Percentiles rank a stretch among this genome's conserved stretches.
These are phyloP conservation scores for Leccinellum albellum DNA, from an alignment of 768 basidiomycete species.

Conservation along the genomic window DNA sequence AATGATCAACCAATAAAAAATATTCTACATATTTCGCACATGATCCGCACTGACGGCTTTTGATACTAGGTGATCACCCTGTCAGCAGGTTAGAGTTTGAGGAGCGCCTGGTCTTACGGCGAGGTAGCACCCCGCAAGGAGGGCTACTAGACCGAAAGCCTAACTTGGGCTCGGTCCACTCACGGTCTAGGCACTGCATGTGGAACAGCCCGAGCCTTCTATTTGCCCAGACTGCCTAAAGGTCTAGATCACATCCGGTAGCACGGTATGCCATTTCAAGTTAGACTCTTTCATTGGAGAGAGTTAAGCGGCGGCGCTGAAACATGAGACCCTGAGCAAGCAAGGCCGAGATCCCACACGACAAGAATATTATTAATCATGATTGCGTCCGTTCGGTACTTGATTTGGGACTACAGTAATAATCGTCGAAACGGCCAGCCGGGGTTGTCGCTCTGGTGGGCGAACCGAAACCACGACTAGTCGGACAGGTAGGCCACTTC, in stretches of 20 bases:
- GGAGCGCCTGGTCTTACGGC: background rate
- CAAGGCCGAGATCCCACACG: background rate
- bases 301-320: background rate
- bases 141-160: background rate
- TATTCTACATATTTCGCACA: background rate
- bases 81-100: background rate
- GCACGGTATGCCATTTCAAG: background rate
- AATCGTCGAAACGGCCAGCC: background rate
- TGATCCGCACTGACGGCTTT: background rate
- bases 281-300: background rate
- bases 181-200: no score
- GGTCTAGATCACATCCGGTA: background rate
- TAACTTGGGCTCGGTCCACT: background rate
- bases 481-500: background rate
- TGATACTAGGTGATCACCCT: background rate
- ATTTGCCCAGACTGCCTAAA: background rate
- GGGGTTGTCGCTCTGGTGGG: background rate
- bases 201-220: no score
- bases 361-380: background rate
- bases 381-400: background rate
- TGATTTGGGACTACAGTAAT: background rate
- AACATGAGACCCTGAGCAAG: background rate
- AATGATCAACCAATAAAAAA: background rate
- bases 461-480: background rate
- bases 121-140: no score